Evolutionary conservation across 1,284 basidiomycete genomes (phyloP), one percentile per base, ranked within the genome.

Genomic region (Ceratobasidium sp.): DNA sequence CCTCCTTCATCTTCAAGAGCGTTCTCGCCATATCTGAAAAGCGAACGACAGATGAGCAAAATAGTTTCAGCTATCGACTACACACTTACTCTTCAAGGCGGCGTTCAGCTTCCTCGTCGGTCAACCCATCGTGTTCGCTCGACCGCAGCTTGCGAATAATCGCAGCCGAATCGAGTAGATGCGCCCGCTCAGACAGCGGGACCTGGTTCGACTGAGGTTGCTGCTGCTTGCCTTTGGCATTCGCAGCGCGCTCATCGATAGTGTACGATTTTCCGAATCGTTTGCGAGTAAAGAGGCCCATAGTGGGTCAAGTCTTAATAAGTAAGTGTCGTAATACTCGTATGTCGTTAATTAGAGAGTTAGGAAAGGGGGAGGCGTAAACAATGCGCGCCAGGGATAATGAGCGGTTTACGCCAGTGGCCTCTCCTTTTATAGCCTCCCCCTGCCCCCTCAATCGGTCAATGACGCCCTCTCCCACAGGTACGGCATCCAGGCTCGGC

Each of bases 341-440:
- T 47, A 24, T 48, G 60, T 48, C 62, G 62, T 64, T 24, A 50
- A 50, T 50, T 8, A 31, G 22, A 48, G 53, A 50, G 47, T 41
- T n/a, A 41, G 36, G 36, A 41, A 41, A 41, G 36, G 36, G 36
- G 36, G 36, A 41, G 66, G 45, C 29, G 57, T 59, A 72, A 72
- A 72, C 69, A 72, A 72, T 62, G 17, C 56, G 66, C 66, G 66
- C 66, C 51, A 54, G 66, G 69, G 69, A 62, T 48, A 57, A 29
- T 72, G 69, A 56, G 69, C 69, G 56, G 57, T 72, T 72, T 72
- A 51, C 69, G 69, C 69, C 69, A 72, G 57, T 72, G 69, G 69
- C 56, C 69, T 54, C 41, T 53, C 54, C 57, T 72, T 72, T 44
- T 72, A 72, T 72, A 62, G 19, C 69, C 33, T 53, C 47, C 45